Evolutionary conservation across 1,139 yeast genomes (phyloP).

Genomic region (Maudiozyma humilis): DNA sequence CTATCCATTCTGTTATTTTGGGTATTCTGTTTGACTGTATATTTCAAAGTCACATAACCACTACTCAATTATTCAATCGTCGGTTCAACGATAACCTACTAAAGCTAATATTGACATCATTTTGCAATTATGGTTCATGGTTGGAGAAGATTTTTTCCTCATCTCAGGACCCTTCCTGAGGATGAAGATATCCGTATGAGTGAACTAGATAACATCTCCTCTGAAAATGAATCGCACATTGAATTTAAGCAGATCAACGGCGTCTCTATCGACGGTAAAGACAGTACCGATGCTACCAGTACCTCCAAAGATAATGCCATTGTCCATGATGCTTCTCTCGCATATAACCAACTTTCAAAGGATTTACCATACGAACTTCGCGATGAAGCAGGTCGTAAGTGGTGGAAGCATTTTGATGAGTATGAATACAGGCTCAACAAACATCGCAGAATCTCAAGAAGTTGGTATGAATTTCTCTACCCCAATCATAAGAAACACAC

Average conservation of each 20-base stretch:
- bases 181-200: constrained; percentile 9
- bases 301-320: background rate
- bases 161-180: constrained; percentile 24
- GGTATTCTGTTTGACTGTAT: too few relatives aligned
- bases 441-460: constrained; percentile 37
- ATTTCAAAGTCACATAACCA: too few relatives aligned
- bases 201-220: constrained; percentile 3
- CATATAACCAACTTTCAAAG: constrained; percentile 11
- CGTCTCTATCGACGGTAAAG: background rate
- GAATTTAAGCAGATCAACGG: constrained; percentile 1
- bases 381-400: constrained; percentile 49
- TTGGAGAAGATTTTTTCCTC: constrained; percentile 20
- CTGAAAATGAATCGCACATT: constrained; percentile 4
- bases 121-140: background rate
- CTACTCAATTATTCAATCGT: too few relatives aligned
- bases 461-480: constrained; percentile 43
- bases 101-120: background rate
- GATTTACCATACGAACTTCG: constrained; percentile 32
- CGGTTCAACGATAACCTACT: too few relatives aligned
- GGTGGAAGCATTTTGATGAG: constrained; percentile 61
- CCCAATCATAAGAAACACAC: constrained; percentile 46
- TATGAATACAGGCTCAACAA: constrained; percentile 50
- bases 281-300: background rate
- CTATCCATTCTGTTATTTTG: too few relatives aligned
- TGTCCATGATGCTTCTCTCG: background rate